These are phyloP conservation scores for Psilocybe tampanensis DNA, from an alignment of 768 basidiomycete species.

Conservation along the genomic window DNA sequence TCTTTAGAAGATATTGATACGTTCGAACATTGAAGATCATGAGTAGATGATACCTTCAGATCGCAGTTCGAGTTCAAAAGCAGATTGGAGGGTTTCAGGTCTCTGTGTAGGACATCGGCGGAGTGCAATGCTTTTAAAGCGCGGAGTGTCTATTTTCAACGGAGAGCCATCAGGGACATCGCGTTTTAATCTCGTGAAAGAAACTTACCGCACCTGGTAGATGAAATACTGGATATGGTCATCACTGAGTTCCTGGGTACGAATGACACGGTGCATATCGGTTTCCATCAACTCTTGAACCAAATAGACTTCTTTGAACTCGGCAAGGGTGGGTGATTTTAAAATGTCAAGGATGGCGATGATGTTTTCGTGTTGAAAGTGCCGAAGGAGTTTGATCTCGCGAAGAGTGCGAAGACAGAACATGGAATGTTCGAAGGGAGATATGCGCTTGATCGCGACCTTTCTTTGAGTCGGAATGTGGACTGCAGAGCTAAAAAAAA, in stretches of 20 bases:
- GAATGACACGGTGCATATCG: conserved; percentile 94
- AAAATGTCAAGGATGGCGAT: conserved; percentile 97
- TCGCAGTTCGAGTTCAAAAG: conserved; percentile 97
- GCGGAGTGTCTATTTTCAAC: conserved; percentile 65
- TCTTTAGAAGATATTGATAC: conserved; percentile 34
- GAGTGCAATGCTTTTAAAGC: conserved; percentile 95
- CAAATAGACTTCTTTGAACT: conserved; percentile 79
- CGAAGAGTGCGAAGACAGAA: conserved; percentile 84
- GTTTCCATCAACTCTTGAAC: conserved; percentile 85
- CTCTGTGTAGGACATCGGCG: conserved; percentile 92
- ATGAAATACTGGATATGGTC: conserved; percentile 98
- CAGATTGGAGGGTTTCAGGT: conserved; percentile 95
- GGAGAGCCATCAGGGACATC: conserved; percentile 6
- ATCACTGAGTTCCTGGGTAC: conserved; percentile 91
- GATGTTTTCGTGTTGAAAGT: conserved; percentile 87
- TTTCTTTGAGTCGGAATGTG: conserved; percentile 77
- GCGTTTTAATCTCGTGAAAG: background rate
- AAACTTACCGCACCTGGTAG: conserved; percentile 68
- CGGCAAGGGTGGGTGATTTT: conserved; percentile 67
- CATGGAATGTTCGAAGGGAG: conserved; percentile 94
- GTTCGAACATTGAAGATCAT: background rate
- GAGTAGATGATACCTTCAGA: conserved; percentile 63
- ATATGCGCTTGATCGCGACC: conserved; percentile 96
- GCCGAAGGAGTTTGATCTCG: conserved; percentile 91
- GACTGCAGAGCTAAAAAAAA: conserved; percentile 60